Evolutionary conservation across 108 stramenopile genomes (phyloP).

Genomic region (Nitzschia inconspicua): DNA sequence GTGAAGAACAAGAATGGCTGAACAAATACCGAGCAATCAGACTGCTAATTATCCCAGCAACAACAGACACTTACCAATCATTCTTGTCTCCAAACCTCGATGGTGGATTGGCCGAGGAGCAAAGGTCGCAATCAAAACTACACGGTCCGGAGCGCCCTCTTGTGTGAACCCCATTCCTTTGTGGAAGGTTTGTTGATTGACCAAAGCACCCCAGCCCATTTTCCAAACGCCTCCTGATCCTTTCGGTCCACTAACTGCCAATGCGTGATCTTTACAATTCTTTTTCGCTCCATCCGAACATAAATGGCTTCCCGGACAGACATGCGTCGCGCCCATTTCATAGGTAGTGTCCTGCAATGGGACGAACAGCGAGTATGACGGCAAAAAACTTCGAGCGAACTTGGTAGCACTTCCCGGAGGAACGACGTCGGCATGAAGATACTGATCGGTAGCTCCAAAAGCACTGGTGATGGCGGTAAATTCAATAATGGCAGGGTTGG

Average conservation of each 20-base stretch:
- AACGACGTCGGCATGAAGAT: conserved; percentile 46
- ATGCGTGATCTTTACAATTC: conserved; percentile 17
- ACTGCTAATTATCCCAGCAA: background rate
- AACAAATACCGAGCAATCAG: background rate
- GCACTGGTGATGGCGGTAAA: conserved; percentile 56
- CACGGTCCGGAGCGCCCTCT: conserved; percentile 39
- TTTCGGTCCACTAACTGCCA: conserved; percentile 28
- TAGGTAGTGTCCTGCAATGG: conserved; percentile 56
- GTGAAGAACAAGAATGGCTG: background rate
- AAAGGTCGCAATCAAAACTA: conserved; percentile 56
- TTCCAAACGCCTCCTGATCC: conserved; percentile 22
- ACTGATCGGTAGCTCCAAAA: conserved; percentile 49
- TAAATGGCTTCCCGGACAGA: conserved; percentile 60
- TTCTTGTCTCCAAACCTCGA: conserved; percentile 27
- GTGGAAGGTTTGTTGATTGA: conserved; percentile 59
- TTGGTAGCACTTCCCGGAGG: conserved; percentile 32
- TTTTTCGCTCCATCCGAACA: conserved; percentile 33
- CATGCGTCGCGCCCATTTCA: conserved; percentile 48
- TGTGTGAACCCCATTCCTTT: conserved; percentile 47
- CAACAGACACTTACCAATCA: conserved; percentile 28
- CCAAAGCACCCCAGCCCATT: conserved; percentile 45
- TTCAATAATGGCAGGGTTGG: conserved; percentile 62
- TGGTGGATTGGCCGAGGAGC: conserved; percentile 41
- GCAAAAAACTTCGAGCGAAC: conserved; percentile 40
- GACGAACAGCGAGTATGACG: conserved; percentile 47